Evolutionary conservation across 139 green algal genomes (phyloP).

Genomic region (Chlamydomonas urium): DNA sequence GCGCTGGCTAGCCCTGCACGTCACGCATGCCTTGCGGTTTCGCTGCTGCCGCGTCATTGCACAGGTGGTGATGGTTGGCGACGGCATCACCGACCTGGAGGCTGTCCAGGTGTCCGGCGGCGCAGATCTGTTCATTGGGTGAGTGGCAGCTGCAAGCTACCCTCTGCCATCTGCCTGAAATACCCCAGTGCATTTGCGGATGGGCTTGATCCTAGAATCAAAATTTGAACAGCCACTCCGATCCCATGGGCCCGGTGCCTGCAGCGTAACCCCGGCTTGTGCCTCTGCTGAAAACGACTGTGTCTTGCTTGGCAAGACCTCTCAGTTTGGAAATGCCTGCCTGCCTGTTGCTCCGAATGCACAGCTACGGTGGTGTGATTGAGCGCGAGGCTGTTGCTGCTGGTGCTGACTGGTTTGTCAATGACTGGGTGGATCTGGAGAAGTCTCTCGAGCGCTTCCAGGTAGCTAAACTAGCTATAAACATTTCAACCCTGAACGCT

Average conservation of each 20-base stretch:
- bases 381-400: conserved; percentile 42
- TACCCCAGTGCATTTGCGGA: background rate
- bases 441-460: background rate
- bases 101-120: conserved; percentile 50
- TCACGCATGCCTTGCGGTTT: background rate
- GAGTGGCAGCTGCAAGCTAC: background rate
- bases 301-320: background rate
- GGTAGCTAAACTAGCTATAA: too few relatives aligned
- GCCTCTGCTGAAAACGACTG: background rate
- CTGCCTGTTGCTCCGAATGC: too few relatives aligned
- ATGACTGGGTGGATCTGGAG: background rate
- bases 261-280: background rate
- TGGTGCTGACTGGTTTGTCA: conserved; percentile 55
- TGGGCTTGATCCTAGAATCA: background rate
- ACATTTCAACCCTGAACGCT: too few relatives aligned
- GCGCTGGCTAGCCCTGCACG: too few relatives aligned
- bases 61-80: conserved; percentile 65
- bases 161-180: background rate
- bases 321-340: background rate
- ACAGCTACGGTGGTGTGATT: conserved; percentile 32
- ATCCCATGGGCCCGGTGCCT: too few relatives aligned
- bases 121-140: conserved; percentile 71
- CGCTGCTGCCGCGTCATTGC: background rate
- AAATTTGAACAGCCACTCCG: background rate
- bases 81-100: conserved; percentile 68